Conservation (phyloP, 371 early-diverging fungal species). For the Conidiobolus incongruus region DNA sequence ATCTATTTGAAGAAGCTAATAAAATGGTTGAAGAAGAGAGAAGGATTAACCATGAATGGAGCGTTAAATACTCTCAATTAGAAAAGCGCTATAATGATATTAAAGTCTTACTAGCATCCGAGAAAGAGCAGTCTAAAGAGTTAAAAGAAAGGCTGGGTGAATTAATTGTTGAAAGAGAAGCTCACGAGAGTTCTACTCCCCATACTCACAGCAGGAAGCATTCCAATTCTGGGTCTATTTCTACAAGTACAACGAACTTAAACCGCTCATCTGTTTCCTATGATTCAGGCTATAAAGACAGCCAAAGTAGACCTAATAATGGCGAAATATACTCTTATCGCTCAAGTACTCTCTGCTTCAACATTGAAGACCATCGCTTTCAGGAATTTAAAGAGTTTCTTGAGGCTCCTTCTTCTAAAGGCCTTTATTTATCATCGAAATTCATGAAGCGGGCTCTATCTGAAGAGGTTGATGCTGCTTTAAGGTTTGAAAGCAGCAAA, state of each 20-base stretch:
- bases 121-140: neutral
- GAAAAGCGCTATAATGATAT: neutral
- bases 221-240: neutral
- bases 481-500: neutral
- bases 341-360: neutral
- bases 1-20: conserved; percentile 63
- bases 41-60: neutral
- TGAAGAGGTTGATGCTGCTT: conserved; percentile 3
- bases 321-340: neutral
- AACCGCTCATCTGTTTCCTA: no score
- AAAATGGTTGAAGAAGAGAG: conserved; percentile 46
- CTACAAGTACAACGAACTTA: neutral
- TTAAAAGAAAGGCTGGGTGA: neutral
- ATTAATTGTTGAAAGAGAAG: neutral
- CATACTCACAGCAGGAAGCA: neutral
- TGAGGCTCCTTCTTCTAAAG: neutral
- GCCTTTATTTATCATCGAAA: conserved; percentile 1
- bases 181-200: neutral
- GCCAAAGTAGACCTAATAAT: no score
- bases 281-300: no score
- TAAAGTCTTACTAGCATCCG: neutral
- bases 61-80: neutral
- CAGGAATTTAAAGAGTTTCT: conserved; percentile 3
- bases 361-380: neutral
- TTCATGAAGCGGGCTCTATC: conserved; percentile 2